A percentile compares a stretch with the other conserved stretches of the same genome.
These are phyloP conservation scores for Artemisia argyi DNA, from an alignment of 129 eudicot genomes.

Conservation along the genomic window DNA sequence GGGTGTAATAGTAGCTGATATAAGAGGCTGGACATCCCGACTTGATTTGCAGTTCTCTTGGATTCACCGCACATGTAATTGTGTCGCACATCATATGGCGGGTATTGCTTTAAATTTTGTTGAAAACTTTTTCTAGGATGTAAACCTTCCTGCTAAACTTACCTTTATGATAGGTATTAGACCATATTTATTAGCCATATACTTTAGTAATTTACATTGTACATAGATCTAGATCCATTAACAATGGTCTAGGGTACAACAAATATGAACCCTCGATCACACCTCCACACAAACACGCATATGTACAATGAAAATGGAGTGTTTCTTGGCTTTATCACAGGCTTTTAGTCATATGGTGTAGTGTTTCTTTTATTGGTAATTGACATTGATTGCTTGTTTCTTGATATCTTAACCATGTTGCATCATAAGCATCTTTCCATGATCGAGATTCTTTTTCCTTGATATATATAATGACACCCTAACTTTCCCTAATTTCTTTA, in stretches of 20 bases:
- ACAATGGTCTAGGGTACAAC: constrained; percentile 4
- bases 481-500: constrained; percentile 18
- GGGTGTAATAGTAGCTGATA: too few relatives aligned
- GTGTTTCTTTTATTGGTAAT: constrained; percentile 6
- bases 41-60: too few relatives aligned
- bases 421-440: constrained; percentile 29
- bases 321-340: constrained; percentile 18
- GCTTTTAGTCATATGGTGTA: constrained; percentile 6
- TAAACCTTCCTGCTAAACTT: too few relatives aligned
- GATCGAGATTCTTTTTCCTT: constrained; percentile 25
- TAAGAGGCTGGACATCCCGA: too few relatives aligned
- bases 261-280: not conserved
- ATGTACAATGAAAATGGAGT: not conserved
- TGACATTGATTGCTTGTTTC: constrained; percentile 22
- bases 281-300: constrained; percentile 6
- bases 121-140: too few relatives aligned
- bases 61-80: too few relatives aligned
- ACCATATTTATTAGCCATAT: not conserved
- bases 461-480: constrained; percentile 13
- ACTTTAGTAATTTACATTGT: not conserved
- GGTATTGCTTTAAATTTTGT: too few relatives aligned
- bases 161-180: too few relatives aligned
- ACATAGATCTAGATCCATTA: constrained; percentile 18
- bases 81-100: too few relatives aligned
- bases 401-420: constrained; percentile 27